A percentile compares a stretch with the other conserved stretches of the same genome.
Conservation (phyloP, 768 basidiomycete genomes). For the Kwoniella dejecticola region DNA sequence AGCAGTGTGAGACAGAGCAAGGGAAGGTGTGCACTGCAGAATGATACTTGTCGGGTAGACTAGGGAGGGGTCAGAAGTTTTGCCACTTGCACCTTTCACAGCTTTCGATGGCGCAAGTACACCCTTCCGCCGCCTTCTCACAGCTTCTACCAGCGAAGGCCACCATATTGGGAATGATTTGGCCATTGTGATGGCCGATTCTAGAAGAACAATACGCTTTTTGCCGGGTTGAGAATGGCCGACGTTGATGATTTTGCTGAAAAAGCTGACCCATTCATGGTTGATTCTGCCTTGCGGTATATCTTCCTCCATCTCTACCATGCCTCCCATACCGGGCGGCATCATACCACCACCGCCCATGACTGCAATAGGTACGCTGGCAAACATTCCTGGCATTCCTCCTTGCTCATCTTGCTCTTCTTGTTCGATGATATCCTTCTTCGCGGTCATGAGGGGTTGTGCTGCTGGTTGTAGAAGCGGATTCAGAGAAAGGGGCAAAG, state of each 20-base stretch:
- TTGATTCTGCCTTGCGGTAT: conserved; percentile 59
- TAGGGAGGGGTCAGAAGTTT: conserved; percentile 34
- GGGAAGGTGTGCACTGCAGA: conserved; percentile 79
- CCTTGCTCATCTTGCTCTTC: conserved; percentile 61
- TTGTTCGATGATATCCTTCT: conserved; percentile 40
- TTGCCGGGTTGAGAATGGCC: conserved; percentile 12
- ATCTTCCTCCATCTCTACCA: conserved; percentile 16
- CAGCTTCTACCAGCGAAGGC: conserved; percentile 72
- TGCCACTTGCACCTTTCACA: conserved; percentile 6
- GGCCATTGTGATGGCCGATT: conserved; percentile 76
- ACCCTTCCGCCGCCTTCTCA: conserved; percentile 69
- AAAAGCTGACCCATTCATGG: conserved; percentile 48
- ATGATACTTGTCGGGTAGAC: conserved; percentile 71
- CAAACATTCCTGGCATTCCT: conserved; percentile 46
- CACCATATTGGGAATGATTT: conserved; percentile 76
- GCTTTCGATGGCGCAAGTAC: conserved; percentile 62
- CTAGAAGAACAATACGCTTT: conserved; percentile 79
- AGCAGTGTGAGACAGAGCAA: conserved; percentile 61
- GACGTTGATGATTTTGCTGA: conserved; percentile 44
- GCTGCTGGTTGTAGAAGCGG: conserved; percentile 62
- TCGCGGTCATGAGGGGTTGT: conserved; percentile 53
- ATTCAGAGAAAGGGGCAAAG: conserved; percentile 7
- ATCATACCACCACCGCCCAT: conserved; percentile 17
- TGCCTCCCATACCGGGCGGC: conserved; percentile 6
- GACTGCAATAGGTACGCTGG: conserved; percentile 32